phyloP scores from a whole-genome alignment of 108 stramenopile genomes.

The Seminavis robusta region DNA sequence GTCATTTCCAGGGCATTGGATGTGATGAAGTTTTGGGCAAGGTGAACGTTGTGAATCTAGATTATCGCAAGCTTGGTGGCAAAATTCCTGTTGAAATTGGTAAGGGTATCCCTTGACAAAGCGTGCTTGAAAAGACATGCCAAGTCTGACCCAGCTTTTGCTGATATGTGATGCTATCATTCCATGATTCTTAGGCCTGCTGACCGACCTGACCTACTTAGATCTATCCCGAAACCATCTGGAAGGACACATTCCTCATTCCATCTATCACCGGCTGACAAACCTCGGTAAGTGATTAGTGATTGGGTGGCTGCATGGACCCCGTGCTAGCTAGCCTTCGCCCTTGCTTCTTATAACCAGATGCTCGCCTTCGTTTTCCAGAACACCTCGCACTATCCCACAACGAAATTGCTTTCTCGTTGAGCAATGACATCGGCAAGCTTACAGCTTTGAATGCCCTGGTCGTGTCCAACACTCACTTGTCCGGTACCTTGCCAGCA shows the following conservation, averaged over 20 bases:
- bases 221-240: background rate
- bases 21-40: conserved; percentile 3
- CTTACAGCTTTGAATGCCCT: too few species aligned
- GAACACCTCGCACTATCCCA: background rate
- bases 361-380: background rate
- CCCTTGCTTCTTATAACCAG: background rate
- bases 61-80: background rate
- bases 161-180: too few species aligned
- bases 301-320: too few species aligned
- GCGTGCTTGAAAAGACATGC: too few species aligned
- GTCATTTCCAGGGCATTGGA: background rate
- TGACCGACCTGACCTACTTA: background rate
- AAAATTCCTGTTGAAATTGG: background rate
- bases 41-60: background rate
- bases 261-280: background rate
- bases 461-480: too few species aligned
- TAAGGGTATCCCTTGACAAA: too few species aligned
- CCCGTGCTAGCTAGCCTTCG: too few species aligned
- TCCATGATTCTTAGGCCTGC: too few species aligned
- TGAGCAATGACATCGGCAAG: too few species aligned
- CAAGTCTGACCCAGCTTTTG: too few species aligned
- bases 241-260: background rate
- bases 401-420: too few species aligned
- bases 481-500: too few species aligned
- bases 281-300: conserved; percentile 5